Evolutionary conservation across 208 protist species (phyloP), one percentile per base, ranked within the genome.

Genomic region (Leptomonas pyrrhocoris): DNA sequence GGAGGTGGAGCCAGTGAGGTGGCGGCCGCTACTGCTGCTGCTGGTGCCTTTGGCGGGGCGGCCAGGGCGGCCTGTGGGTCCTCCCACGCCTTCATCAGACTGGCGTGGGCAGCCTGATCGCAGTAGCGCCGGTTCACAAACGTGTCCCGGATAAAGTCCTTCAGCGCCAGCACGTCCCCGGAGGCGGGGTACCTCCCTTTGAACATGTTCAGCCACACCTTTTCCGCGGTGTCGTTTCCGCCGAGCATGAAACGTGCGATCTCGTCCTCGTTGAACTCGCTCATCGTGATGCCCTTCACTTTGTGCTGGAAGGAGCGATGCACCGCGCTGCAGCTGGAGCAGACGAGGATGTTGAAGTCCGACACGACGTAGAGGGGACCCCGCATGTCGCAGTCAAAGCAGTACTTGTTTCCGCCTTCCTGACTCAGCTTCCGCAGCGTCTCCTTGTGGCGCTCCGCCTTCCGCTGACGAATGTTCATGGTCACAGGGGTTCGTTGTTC

Each of bases 211-310:
- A 92, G 70, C 85, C 87, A 95, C 45, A 92, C 77, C 55, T 62
- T 77, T 56, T 46, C 56, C 15, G 86, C 90, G 23, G 80, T 68
- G 36, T 90, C 90, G 64, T 95, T 95, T 42, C 90, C 90, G 28
- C 81, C 62, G 5, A 86, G 56, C 23, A 49, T 40, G 42, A 95
- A 68, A 18, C 76, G 59, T 12, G 71, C 68, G 19, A 95, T 76
- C 65, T 95, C 90, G 49, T 85, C 85, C 27, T 91, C 86, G 2
- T 45, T 80, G 68, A 95, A 95, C 72, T 93, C 88, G 61, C 84
- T 87, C 81, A 93, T 90, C 12, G 90, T 87, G 60, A 95, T 92
- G 42, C 90, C 90, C 74, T 95, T 95, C 51, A 95, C 88, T 62
- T 89, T 92, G 80, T 95, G 90, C 79, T 95, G 90, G 30, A 92